Evolutionary conservation across 2,329 filamentous ascomycete species (phyloP).

Genomic region (Botryotinia narcissicola): DNA sequence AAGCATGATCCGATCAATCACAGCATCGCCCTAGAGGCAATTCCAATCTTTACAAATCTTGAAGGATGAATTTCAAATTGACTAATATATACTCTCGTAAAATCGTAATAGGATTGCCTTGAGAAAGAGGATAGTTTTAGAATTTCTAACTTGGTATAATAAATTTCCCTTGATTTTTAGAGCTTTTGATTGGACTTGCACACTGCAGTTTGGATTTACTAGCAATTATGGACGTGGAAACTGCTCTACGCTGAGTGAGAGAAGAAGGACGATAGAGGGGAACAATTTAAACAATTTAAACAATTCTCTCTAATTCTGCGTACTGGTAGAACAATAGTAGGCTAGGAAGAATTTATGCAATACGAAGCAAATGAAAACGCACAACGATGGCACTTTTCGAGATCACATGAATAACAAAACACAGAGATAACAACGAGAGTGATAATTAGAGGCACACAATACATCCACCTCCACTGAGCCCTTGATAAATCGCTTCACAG

Average conservation of each 20-base stretch:
- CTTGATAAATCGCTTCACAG: background rate
- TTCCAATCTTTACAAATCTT: background rate
- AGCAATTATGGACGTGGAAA: background rate
- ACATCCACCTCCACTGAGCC: background rate
- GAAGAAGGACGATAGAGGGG: background rate
- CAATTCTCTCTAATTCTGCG: background rate
- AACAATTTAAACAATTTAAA: background rate
- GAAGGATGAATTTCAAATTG: background rate
- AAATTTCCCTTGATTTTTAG: no score
- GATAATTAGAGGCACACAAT: background rate
- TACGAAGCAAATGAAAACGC: background rate
- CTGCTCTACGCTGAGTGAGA: background rate
- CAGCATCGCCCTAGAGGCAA: background rate
- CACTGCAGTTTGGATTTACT: background rate
- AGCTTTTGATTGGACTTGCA: background rate
- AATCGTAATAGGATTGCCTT: background rate
- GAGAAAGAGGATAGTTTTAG: background rate
- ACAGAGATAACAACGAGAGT: background rate
- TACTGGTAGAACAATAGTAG: background rate
- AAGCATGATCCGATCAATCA: background rate
- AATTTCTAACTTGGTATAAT: no score
- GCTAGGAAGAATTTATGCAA: background rate
- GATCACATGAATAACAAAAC: background rate
- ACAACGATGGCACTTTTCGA: background rate
- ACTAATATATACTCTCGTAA: background rate